phyloP scores from a whole-genome alignment of 345 rosid species.

The Citrus australasica region DNA sequence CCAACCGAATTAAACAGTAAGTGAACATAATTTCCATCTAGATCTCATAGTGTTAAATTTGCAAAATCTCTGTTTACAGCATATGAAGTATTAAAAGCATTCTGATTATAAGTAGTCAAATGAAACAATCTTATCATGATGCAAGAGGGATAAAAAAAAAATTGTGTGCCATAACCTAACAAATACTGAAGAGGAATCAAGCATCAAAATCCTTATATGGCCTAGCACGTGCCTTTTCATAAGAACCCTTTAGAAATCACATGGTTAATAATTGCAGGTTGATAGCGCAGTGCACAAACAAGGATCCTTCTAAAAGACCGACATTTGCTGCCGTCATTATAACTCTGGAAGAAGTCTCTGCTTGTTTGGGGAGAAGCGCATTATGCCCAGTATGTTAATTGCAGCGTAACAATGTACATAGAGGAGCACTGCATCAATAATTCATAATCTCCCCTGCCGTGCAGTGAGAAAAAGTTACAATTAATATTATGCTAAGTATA shows the following conservation, averaged over 20 bases:
- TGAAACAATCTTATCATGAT: background rate
- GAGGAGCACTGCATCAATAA: background rate
- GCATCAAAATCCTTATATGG: background rate
- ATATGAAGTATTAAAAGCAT: background rate
- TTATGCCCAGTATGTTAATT: slow-evolving; percentile 28
- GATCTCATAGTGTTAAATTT: background rate
- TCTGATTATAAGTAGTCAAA: background rate
- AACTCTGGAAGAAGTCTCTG: slow-evolving; percentile 42
- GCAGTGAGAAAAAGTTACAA: background rate
- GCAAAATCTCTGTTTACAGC: background rate
- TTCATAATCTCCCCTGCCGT: background rate
- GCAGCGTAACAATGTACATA: background rate
- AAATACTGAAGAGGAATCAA: background rate
- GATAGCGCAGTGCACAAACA: slow-evolving; percentile 32
- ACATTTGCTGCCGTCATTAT: slow-evolving; percentile 26
- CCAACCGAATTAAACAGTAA: slow-evolving; percentile 46
- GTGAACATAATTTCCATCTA: slow-evolving; percentile 2
- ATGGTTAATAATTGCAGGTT: slow-evolving; percentile 25
- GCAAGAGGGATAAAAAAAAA: background rate
- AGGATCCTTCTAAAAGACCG: slow-evolving; percentile 26
- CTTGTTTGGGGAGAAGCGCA: slow-evolving; percentile 5
- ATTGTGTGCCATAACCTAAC: background rate
- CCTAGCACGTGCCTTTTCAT: background rate
- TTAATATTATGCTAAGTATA: background rate
- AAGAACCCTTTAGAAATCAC: background rate